A percentile compares a stretch with the other conserved stretches of the same genome.
These are phyloP conservation scores for Geosmithia putterillii DNA, from an alignment of 2,329 filamentous ascomycete species.

Conservation along the genomic window DNA sequence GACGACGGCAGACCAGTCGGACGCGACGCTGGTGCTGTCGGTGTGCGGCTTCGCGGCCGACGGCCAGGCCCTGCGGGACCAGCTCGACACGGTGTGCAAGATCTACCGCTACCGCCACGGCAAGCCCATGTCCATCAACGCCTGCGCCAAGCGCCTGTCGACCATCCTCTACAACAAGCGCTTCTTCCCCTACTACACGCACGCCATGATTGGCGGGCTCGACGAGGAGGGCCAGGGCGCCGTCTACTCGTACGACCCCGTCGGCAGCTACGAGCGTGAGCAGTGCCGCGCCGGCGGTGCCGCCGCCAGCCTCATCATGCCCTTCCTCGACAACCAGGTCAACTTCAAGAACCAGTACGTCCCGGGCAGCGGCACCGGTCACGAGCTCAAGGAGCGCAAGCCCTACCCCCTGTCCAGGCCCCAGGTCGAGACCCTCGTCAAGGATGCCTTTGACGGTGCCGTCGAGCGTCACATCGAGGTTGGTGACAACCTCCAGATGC, in stretches of 20 bases:
- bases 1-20: conserved; percentile 71
- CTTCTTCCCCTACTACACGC: conserved; percentile 98
- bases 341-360: conserved; percentile 99
- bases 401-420: conserved; percentile 56
- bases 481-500: conserved; percentile 88
- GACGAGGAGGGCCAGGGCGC: conserved; percentile 93
- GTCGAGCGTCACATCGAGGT: conserved; percentile 99
- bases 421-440: conserved; percentile 76
- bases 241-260: conserved; percentile 94
- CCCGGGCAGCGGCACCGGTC: conserved; percentile 72
- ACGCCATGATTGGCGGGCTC: conserved; percentile 84
- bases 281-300: conserved; percentile 90
- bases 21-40: conserved; percentile 77
- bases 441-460: conserved; percentile 95
- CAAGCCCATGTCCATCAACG: conserved; percentile 89
- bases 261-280: conserved; percentile 94
- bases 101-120: conserved; percentile 98
- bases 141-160: conserved; percentile 86
- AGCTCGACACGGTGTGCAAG: conserved; percentile 88
- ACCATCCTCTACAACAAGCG: conserved; percentile 96
- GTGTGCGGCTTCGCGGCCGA: conserved; percentile 95
- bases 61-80: conserved; percentile 85
- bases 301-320: conserved; percentile 91
- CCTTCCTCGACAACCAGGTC: conserved; percentile 98
- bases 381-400: conserved; percentile 63